Conservation (phyloP, 2,329 filamentous ascomycete species). For the Colletotrichum acutatum region DNA sequence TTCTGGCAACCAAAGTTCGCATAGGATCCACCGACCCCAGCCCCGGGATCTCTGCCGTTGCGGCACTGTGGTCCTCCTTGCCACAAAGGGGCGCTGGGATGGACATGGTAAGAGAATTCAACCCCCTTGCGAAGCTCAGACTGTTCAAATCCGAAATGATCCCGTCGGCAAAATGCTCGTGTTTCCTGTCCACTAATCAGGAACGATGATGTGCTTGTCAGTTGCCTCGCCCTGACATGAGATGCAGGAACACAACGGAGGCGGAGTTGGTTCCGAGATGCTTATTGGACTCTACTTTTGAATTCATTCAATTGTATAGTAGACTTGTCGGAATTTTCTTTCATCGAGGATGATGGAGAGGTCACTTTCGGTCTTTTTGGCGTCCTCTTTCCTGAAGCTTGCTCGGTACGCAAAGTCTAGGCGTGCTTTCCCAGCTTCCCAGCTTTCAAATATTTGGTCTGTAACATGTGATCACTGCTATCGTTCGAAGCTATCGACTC, state of each 20-base stretch:
- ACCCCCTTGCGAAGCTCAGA: not conserved
- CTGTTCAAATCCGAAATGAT: not conserved
- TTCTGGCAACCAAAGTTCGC: slow-evolving; percentile 3
- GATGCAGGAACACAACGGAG: too few relatives aligned
- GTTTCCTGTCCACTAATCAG: not conserved
- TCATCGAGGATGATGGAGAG: not conserved
- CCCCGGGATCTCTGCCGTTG: not conserved
- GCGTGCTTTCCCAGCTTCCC: not conserved
- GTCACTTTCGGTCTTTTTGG: not conserved
- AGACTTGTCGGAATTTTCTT: not conserved
- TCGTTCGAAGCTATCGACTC: not conserved
- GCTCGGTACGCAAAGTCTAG: not conserved
- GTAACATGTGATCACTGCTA: not conserved
- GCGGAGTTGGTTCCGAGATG: not conserved
- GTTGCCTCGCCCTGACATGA: not conserved
- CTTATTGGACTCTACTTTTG: not conserved
- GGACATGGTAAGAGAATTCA: slow-evolving; percentile 10
- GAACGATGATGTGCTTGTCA: not conserved
- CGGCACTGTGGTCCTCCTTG: slow-evolving; percentile 16
- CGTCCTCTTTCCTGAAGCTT: not conserved
- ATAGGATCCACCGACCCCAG: slow-evolving; percentile 21
- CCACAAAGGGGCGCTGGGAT: not conserved
- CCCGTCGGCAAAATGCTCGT: not conserved
- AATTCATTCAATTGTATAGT: not conserved
- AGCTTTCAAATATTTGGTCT: not conserved